Evolutionary conservation across 2,329 filamentous ascomycete species (phyloP).

Genomic region (Diaporthe australafricana): DNA sequence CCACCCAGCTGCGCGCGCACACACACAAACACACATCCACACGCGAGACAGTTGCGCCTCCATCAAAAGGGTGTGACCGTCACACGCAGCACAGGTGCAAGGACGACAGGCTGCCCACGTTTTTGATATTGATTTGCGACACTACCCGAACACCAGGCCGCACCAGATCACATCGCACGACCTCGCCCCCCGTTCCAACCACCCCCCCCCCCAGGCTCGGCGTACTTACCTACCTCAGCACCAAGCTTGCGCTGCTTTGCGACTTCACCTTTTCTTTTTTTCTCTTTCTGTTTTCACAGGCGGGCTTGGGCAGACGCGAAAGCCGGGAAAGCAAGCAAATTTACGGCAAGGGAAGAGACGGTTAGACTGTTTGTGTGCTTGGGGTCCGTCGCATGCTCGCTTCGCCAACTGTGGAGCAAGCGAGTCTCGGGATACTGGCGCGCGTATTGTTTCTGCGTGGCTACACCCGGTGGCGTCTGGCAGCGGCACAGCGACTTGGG

Average conservation of each 20-base stretch:
- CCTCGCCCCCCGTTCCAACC: not conserved
- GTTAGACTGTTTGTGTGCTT: too few species aligned
- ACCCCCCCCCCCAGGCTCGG: not conserved
- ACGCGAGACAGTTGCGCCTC: not conserved
- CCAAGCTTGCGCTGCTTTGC: not conserved
- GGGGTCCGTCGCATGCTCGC: too few species aligned
- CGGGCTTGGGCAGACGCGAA: too few species aligned
- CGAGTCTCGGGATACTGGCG: slow-evolving; percentile 29
- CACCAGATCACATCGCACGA: slow-evolving; percentile 24
- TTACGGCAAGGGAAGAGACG: too few species aligned
- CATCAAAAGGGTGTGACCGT: not conserved
- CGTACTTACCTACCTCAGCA: not conserved
- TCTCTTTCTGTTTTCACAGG: too few species aligned
- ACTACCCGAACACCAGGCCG: not conserved
- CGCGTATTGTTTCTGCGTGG: not conserved
- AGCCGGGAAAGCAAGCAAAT: too few species aligned
- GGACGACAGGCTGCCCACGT: slow-evolving; percentile 33
- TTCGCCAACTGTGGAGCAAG: not conserved
- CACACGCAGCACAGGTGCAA: slow-evolving; percentile 27
- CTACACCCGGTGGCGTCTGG: not conserved
- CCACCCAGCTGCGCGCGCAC: not conserved
- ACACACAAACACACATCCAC: not conserved
- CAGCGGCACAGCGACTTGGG: not conserved
- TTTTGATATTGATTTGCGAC: slow-evolving; percentile 36
- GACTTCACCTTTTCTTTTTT: slow-evolving; percentile 16